A percentile compares a stretch with the other conserved stretches of the same genome.
Conservation (phyloP, 306 rosid genomes). For the Quercus cerris region DNA sequence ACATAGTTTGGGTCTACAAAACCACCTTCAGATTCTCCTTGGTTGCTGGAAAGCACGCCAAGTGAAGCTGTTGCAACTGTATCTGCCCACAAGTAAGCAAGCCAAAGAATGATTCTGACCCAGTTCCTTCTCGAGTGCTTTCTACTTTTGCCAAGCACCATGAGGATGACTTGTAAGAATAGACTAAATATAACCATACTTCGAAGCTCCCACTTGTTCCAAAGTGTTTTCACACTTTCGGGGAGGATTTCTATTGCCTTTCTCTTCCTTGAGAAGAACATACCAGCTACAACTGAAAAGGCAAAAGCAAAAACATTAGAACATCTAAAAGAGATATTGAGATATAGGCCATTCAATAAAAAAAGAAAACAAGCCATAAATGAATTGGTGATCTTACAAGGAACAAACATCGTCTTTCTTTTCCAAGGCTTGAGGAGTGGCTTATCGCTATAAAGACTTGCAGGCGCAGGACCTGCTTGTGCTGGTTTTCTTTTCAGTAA, state of each 20-base stretch:
- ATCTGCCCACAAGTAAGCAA: conserved; percentile 18
- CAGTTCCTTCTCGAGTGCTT: neutral
- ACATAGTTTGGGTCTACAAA: no score
- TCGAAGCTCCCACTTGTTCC: conserved; percentile 17
- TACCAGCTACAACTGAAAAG: neutral
- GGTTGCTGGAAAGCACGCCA: neutral
- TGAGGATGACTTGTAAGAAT: neutral
- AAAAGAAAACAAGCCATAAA: no score
- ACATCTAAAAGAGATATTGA: no score
- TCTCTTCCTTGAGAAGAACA: neutral
- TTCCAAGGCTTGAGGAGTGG: no score
- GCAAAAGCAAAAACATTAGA: no score
- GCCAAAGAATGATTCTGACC: neutral
- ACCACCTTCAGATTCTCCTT: neutral
- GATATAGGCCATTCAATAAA: no score
- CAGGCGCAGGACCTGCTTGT: no score
- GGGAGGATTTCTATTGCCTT: neutral
- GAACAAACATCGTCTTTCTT: no score
- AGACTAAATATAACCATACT: neutral
- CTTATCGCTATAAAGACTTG: no score
- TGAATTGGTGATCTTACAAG: no score
- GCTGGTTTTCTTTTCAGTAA: no score
- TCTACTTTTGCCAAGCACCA: neutral
- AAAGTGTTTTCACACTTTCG: neutral
- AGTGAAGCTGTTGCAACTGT: conserved; percentile 4